Evolutionary conservation across 2,329 filamentous ascomycete species (phyloP).

Genomic region (Pyrenochaeta sp.): DNA sequence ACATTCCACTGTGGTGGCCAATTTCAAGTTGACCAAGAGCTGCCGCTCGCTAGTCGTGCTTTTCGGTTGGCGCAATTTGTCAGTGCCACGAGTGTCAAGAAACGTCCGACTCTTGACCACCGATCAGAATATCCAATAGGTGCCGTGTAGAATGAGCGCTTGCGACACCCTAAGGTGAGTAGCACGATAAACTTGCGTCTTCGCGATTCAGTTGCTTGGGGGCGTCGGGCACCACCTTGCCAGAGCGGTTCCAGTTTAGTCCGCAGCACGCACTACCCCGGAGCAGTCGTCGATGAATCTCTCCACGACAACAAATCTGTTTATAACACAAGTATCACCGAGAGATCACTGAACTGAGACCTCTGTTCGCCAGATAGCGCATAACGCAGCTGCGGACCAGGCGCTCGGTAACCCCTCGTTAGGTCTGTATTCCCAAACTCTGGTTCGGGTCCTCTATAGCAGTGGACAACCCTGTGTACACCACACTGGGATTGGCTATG

Average conservation of each 20-base stretch:
- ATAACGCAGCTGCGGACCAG: conserved; percentile 3
- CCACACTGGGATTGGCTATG: background rate
- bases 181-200: background rate
- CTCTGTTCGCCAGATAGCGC: conserved; percentile 1
- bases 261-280: conserved; percentile 11
- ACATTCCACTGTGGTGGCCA: background rate
- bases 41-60: background rate
- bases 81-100: background rate
- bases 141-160: background rate
- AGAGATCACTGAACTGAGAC: conserved; percentile 8
- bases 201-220: background rate
- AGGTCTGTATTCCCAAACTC: conserved; percentile 6
- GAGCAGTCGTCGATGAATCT: conserved; percentile 8
- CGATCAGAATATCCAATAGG: background rate
- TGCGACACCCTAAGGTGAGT: conserved; percentile 2
- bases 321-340: conserved; percentile 11
- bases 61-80: conserved; percentile 1
- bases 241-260: conserved; percentile 1
- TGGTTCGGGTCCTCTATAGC: conserved; percentile 1
- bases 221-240: background rate
- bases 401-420: conserved; percentile 3
- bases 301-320: conserved; percentile 2
- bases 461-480: conserved; percentile 12
- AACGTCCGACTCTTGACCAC: background rate
- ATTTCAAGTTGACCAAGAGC: background rate